A percentile compares a stretch with the other conserved stretches of the same genome.
These are phyloP conservation scores for Starmerella scarabaei DNA, from an alignment of 805 yeast genomes.

Conservation along the genomic window DNA sequence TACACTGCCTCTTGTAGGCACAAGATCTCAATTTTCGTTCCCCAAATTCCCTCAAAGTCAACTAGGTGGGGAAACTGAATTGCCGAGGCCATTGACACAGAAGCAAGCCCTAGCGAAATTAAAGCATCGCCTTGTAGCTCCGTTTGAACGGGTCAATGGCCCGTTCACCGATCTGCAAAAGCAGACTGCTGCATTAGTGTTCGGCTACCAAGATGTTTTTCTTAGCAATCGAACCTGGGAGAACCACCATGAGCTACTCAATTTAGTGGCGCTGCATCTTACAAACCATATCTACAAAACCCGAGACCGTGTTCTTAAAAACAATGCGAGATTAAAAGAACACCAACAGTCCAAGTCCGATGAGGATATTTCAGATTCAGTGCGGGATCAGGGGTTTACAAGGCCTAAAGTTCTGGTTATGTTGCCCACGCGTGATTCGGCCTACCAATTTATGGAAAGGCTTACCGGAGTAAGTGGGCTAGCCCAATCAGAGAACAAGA, in stretches of 20 bases:
- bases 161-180: constrained; percentile 36
- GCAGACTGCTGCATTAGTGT: constrained; percentile 47
- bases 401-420: constrained; percentile 77
- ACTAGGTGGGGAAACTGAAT: background rate
- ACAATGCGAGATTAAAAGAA: constrained; percentile 42
- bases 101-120: constrained; percentile 21
- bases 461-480: constrained; percentile 51
- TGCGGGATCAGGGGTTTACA: constrained; percentile 89
- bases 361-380: constrained; percentile 33
- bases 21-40: constrained; percentile 14
- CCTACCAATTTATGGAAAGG: constrained; percentile 52
- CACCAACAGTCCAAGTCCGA: constrained; percentile 25
- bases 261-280: constrained; percentile 54
- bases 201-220: constrained; percentile 59
- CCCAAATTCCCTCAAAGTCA: constrained; percentile 4
- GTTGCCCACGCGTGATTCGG: constrained; percentile 71
- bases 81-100: background rate
- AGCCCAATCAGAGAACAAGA: constrained; percentile 67
- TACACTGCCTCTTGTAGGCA: constrained; percentile 20
- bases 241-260: constrained; percentile 43
- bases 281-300: constrained; percentile 79
- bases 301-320: constrained; percentile 68
- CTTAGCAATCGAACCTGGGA: constrained; percentile 42
- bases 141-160: constrained; percentile 26
- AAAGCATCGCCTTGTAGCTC: constrained; percentile 33